Percentiles rank a stretch among this genome's conserved stretches.
phyloP scores from a whole-genome alignment of 495 filamentous ascomycete genomes.

The Penicillium egyptiacum region DNA sequence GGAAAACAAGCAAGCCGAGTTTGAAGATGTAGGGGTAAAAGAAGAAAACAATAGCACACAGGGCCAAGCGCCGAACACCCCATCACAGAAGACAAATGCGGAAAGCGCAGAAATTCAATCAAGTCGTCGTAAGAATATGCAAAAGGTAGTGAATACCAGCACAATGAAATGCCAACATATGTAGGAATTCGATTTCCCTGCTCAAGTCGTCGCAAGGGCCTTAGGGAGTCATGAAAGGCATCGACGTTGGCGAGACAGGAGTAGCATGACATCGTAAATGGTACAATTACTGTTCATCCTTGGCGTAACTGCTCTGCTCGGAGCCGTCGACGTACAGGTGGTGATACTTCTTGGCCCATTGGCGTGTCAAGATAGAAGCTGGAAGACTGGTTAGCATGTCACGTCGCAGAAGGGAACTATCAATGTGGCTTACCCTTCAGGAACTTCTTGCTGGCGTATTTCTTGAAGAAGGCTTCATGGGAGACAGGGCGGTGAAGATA shows the following conservation, averaged over 20 bases:
- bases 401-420: neutral
- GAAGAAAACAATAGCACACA: constrained; percentile 20
- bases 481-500: constrained; percentile 84
- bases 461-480: constrained; percentile 98
- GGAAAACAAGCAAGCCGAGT: constrained; percentile 21
- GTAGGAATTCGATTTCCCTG: constrained; percentile 38
- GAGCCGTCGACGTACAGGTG: constrained; percentile 45
- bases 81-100: constrained; percentile 39
- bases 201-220: constrained; percentile 26
- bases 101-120: constrained; percentile 42
- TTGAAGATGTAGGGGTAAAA: constrained; percentile 12
- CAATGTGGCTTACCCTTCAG: constrained; percentile 69
- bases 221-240: constrained; percentile 32
- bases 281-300: constrained; percentile 41
- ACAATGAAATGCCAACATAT: constrained; percentile 51
- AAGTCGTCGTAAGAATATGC: constrained; percentile 51
- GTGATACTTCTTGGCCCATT: constrained; percentile 83
- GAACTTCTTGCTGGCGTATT: constrained; percentile 98
- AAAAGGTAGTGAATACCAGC: constrained; percentile 44
- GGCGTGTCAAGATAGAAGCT: constrained; percentile 90
- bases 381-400: constrained; percentile 16
- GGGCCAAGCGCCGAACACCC: constrained; percentile 44
- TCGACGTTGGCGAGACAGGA: constrained; percentile 26
- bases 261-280: constrained; percentile 32
- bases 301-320: constrained; percentile 41